Conservation (phyloP, 2,329 filamentous ascomycete species). For the Fusarium burgessii region DNA sequence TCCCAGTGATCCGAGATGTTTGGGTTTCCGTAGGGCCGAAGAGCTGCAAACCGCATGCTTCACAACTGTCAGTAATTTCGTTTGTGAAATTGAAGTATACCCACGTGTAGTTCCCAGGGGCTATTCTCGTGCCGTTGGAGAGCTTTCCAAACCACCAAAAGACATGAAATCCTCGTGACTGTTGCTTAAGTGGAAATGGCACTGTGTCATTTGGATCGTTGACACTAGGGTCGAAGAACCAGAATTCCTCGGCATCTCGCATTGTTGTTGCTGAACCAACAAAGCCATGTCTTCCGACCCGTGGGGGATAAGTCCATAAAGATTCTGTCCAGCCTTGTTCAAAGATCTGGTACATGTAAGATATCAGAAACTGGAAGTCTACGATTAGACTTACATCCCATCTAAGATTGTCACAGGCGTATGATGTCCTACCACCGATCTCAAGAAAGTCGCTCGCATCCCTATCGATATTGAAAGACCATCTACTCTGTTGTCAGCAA, state of each 20-base stretch:
- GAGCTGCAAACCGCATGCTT: slow-evolving; percentile 57
- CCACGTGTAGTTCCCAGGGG: slow-evolving; percentile 57
- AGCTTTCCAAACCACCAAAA: slow-evolving; percentile 59
- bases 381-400: slow-evolving; percentile 50
- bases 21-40: slow-evolving; percentile 57
- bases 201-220: slow-evolving; percentile 55
- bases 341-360: slow-evolving; percentile 51
- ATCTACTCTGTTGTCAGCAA: slow-evolving; percentile 40
- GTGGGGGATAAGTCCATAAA: slow-evolving; percentile 58
- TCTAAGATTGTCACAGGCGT: slow-evolving; percentile 51
- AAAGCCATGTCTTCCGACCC: slow-evolving; percentile 54
- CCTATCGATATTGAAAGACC: slow-evolving; percentile 50
- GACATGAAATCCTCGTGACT: slow-evolving; percentile 50
- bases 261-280: slow-evolving; percentile 58
- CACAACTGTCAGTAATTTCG: slow-evolving; percentile 14
- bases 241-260: slow-evolving; percentile 49
- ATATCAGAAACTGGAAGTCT: not conserved
- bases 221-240: slow-evolving; percentile 52
- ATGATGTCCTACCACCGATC: slow-evolving; percentile 47
- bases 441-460: slow-evolving; percentile 49
- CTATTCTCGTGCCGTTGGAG: slow-evolving; percentile 56
- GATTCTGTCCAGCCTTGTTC: slow-evolving; percentile 53
- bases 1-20: slow-evolving; percentile 58
- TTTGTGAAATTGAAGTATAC: not conserved
- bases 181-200: slow-evolving; percentile 53